Base-by-base conservation (phyloP, 1,139 yeast genomes). In the Debaryomycetaceae sp. region DNA sequence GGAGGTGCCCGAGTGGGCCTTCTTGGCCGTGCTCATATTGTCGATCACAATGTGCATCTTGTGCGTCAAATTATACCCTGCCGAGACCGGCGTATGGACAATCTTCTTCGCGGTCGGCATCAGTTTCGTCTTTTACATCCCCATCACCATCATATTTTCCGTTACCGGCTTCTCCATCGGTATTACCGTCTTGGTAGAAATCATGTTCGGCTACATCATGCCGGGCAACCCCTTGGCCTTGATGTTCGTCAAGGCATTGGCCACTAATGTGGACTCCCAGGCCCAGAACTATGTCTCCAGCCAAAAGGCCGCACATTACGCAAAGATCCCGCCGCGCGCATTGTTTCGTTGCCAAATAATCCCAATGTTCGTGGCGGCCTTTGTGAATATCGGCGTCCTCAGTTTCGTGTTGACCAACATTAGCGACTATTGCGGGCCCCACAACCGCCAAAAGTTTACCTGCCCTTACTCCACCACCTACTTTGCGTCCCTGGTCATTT, bases 11-110 rank as follows among this genome's bases (percentile, higher is more conserved):
- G 52, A 47, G 20, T 47, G 49, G 49, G 32, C 25, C 4, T 47
- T 45, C 33, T 15, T 37, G 13, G 15, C 31, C 10, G 39, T 47
- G 4, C 42, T 47, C 37, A 25, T 46, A 12, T 26, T 44, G 12
- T 40, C 48, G 4, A 32, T 45, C 25, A 44, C 41, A 4, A 29
- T 45, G 25, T 45, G 44, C 3, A 46, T 47, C 22, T 39, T 47
- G 2, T 50, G 58, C 23, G 59, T 55, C 3, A 29, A 44, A 27
- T 41, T 56, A 20, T 59, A 51, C 31, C 65, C 64, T 0, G 42
- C 51, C 1, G 58, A 55, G 28, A 58, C 65, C 1, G 65, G 65
- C 2, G 44, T 59, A 3, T 58, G 62, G 49, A 40, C 45, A 3
- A 41, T 45, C 13, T 33, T 35, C 16, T 27, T 26, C 25, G 45